phyloP scores from a whole-genome alignment of 1,284 basidiomycete species.

The Volvariella surrecta region DNA sequence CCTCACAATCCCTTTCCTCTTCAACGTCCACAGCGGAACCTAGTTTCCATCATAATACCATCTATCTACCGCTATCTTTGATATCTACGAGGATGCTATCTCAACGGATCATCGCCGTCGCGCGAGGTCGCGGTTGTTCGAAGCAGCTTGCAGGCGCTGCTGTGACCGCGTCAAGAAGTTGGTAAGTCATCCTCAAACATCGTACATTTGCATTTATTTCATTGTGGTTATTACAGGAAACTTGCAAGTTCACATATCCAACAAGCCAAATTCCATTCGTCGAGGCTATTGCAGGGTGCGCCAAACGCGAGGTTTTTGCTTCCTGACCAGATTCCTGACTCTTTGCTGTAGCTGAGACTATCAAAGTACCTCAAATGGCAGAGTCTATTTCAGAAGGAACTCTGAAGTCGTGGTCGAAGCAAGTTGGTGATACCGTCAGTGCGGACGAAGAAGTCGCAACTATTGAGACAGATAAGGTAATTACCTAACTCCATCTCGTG shows the following conservation, averaged over 20 bases:
- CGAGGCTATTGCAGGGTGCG: conserved; percentile 60
- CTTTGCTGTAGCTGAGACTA: conserved; percentile 57
- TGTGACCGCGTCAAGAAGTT: conserved; percentile 36
- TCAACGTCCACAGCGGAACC: conserved; percentile 4
- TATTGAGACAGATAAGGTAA: conserved; percentile 98
- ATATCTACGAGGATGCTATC: conserved; percentile 47
- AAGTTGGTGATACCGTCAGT: conserved; percentile 87
- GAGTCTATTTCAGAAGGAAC: conserved; percentile 99
- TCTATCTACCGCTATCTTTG: conserved; percentile 2
- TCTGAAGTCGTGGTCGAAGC: conserved; percentile 91
- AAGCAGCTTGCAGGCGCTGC: conserved; percentile 27
- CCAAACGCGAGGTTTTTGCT: conserved; percentile 2
- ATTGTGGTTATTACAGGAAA: conserved; percentile 29
- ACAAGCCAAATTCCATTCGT: conserved; percentile 60
- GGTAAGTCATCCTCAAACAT: conserved; percentile 41
- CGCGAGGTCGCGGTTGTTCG: conserved; percentile 45
- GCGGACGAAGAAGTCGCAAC: conserved; percentile 95
- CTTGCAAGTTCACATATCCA: conserved; percentile 34
- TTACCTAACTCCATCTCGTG: conserved; percentile 5
- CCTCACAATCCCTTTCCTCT: conserved; percentile 5
- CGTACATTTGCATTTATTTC: too few species aligned
- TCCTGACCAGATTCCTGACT: background rate
- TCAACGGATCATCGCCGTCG: conserved; percentile 58
- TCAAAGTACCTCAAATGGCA: conserved; percentile 98
- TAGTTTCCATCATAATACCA: conserved; percentile 4